phyloP scores from a whole-genome alignment of 139 green algal species.

The Micractinium conductrix region DNA sequence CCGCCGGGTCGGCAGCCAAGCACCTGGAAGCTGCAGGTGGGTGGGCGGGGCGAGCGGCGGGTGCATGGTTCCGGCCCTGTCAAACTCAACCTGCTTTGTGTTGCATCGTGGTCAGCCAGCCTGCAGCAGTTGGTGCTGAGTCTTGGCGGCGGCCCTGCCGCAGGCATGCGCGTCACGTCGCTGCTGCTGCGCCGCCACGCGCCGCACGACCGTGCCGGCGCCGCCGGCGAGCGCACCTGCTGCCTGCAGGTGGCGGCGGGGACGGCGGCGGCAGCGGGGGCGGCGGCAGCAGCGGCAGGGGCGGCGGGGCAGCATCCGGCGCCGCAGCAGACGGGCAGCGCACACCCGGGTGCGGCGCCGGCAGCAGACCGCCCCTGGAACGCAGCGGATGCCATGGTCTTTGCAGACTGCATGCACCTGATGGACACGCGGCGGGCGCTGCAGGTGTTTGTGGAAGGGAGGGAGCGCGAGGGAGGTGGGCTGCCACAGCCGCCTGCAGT shows the following conservation, averaged over 20 bases:
- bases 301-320: neutral
- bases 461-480: too few relatives aligned
- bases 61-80: too few relatives aligned
- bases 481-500: neutral
- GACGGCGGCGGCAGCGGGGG: neutral
- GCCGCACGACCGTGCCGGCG: neutral
- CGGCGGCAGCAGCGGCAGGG: too few relatives aligned
- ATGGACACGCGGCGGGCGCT: conserved; percentile 3
- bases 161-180: neutral
- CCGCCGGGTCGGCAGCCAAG: neutral
- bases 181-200: neutral
- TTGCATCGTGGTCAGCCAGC: too few relatives aligned
- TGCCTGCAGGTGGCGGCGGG: neutral
- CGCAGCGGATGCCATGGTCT: neutral
- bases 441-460: too few relatives aligned
- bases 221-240: neutral
- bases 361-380: neutral
- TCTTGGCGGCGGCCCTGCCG: too few relatives aligned
- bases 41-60: too few relatives aligned
- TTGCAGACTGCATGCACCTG: conserved; percentile 18
- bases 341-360: neutral
- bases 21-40: too few relatives aligned
- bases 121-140: too few relatives aligned
- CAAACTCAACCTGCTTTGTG: too few relatives aligned
- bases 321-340: neutral